phyloP scores from a whole-genome alignment of 179 eudicot species.

The Vitellaria paradoxa region DNA sequence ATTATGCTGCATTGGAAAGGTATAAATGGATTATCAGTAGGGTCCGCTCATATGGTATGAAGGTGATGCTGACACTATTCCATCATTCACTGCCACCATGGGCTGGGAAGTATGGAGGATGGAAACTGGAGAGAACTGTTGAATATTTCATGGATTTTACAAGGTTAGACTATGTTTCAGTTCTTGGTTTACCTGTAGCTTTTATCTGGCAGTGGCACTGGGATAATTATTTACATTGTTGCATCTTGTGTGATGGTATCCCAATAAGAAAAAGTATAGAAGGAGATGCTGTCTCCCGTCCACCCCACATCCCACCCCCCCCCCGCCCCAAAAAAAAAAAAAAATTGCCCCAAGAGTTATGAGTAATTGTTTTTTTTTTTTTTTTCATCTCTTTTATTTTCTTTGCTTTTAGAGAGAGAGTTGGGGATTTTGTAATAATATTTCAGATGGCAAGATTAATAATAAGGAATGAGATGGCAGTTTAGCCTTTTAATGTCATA shows the following conservation, averaged over 20 bases:
- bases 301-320: no score
- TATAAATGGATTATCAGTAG: constrained; percentile 88
- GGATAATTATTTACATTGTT: not conserved
- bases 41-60: constrained; percentile 88
- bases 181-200: not conserved
- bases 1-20: constrained; percentile 92
- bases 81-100: constrained; percentile 98
- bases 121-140: constrained; percentile 93
- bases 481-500: no score
- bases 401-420: no score
- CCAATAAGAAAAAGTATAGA: not conserved
- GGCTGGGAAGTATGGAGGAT: constrained; percentile 99
- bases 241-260: not conserved
- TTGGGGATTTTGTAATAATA: no score
- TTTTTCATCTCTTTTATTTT: no score
- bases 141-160: constrained; percentile 92
- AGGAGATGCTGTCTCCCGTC: no score
- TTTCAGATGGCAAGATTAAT: no score
- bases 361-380: no score
- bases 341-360: no score
- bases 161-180: constrained; percentile 42
- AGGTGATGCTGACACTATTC: constrained; percentile 95
- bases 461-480: no score
- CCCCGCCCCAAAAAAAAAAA: no score
- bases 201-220: not conserved